Evolutionary conservation across 306 rosid species (phyloP).

Genomic region (Lathyrus tuberosus): DNA sequence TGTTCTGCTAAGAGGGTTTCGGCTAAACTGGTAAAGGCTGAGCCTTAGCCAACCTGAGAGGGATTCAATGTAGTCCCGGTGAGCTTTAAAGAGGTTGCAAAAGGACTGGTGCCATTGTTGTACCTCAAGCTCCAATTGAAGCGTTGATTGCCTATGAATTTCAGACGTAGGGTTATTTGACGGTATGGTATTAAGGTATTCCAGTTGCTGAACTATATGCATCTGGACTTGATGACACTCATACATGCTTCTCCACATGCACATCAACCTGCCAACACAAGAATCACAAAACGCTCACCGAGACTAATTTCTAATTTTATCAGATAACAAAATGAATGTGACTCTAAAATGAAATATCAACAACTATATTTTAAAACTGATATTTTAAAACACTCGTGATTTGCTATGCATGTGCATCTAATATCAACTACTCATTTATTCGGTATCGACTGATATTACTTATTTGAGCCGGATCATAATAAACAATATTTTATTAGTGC

Average conservation of each 20-base stretch:
- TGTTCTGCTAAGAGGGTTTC: slow-evolving; percentile 58
- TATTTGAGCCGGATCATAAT: neutral
- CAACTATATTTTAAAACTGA: neutral
- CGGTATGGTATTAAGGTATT: slow-evolving; percentile 78
- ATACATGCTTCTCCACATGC: slow-evolving; percentile 99
- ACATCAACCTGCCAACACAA: slow-evolving; percentile 68
- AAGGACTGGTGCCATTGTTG: slow-evolving; percentile 96
- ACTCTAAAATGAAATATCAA: neutral
- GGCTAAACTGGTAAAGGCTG: slow-evolving; percentile 76
- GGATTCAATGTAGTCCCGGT: slow-evolving; percentile 78
- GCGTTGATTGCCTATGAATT: slow-evolving; percentile 86
- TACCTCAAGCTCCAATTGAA: slow-evolving; percentile 88
- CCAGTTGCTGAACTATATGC: slow-evolving; percentile 94
- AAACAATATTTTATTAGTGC: neutral
- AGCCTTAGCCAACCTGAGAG: slow-evolving; percentile 95
- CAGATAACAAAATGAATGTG: neutral
- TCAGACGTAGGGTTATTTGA: slow-evolving; percentile 82
- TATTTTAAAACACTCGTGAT: neutral
- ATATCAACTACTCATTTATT: neutral
- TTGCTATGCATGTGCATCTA: neutral
- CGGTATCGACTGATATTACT: neutral
- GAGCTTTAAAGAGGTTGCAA: slow-evolving; percentile 78
- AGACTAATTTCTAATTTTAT: slow-evolving; percentile 15
- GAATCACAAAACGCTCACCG: slow-evolving; percentile 9
- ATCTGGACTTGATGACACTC: slow-evolving; percentile 96